phyloP scores from a whole-genome alignment of 768 basidiomycete genomes.

The Boletus eberwhitei region DNA sequence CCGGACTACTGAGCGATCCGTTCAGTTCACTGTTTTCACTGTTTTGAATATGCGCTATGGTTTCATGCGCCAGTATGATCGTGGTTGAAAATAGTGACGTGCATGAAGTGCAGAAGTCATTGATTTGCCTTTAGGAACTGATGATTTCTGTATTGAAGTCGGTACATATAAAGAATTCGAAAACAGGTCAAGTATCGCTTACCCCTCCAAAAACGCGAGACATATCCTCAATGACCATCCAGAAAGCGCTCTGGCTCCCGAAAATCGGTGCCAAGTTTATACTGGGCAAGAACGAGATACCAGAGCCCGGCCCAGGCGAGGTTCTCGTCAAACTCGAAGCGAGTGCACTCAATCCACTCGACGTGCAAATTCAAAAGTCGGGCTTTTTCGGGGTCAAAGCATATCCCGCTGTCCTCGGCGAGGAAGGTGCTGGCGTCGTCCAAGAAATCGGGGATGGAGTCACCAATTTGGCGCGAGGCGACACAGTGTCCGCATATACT shows the following conservation, averaged over 20 bases:
- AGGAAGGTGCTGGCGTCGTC: slow-evolving; percentile 37
- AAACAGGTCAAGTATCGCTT: background rate
- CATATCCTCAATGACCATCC: background rate
- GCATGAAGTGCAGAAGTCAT: too few relatives aligned
- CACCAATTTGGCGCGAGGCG: slow-evolving; percentile 29
- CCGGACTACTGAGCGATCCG: background rate
- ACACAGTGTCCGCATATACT: slow-evolving; percentile 21
- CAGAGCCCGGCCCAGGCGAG: slow-evolving; percentile 39
- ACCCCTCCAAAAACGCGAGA: background rate
- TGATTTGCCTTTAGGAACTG: too few relatives aligned
- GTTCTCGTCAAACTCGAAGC: slow-evolving; percentile 41
- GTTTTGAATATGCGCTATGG: too few relatives aligned
- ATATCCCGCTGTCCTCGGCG: slow-evolving; percentile 36
- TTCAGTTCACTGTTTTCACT: too few relatives aligned
- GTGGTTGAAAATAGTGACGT: background rate
- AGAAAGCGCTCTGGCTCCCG: slow-evolving; percentile 17
- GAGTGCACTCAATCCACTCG: slow-evolving; percentile 43
- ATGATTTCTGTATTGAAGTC: too few relatives aligned
- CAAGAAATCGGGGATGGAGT: slow-evolving; percentile 36
- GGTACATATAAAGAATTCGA: background rate
- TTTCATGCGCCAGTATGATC: too few relatives aligned
- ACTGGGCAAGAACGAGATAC: slow-evolving; percentile 19
- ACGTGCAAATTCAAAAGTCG: slow-evolving; percentile 16
- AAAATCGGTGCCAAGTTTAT: slow-evolving; percentile 3
- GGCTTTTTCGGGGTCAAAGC: slow-evolving; percentile 19